Evolutionary conservation across 306 rosid genomes (phyloP), one percentile per base, ranked within the genome.

Genomic region (Quercus engelmannii): DNA sequence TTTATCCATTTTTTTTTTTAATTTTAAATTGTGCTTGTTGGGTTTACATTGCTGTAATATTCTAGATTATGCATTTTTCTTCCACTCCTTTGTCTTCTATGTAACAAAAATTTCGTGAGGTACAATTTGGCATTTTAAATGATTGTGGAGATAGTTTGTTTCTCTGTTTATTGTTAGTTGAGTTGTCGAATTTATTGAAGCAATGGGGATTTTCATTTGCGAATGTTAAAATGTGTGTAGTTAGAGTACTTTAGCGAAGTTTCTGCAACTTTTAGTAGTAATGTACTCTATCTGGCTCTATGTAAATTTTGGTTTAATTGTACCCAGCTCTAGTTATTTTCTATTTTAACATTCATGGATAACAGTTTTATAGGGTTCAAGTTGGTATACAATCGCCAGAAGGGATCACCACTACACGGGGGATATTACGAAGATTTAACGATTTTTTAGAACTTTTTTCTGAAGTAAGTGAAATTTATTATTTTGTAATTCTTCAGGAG

Each of bases 321-420:
- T 57, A 4, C 21, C 11, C 55, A n/a, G 5, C 33, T 61, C 4
- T 56, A 46, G 46, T 61, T 77, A 23, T 67, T 69, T 59, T 69
- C 46, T 72, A 55, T 52, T 74, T 78, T 83, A 83, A 82, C 83
- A 74, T 64, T 83, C 52, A 78, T 63, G 55, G 13, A 63, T 20
- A 78, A 73, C 90, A 95, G 99, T 91, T 91, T 87, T 95, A 80
- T 82, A 90, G 87, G 92, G 92, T 95, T 87, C 92, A 89, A 91
- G 94, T 95, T 63, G 95, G 91, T 61, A 46, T 95, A 59, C 92
- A 90, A 86, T 92, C 99, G 2, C 99, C 96, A 11, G 85, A 91
- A 84, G 95, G 94, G 73, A 85, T 91, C 80, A 90, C 98, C 76
- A 81, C 90, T 38, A 85, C 85, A 1, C 86, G 97, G 71, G 81